Base-by-base conservation (phyloP, 108 stramenopile species). In the Ochromonas danica region DNA sequence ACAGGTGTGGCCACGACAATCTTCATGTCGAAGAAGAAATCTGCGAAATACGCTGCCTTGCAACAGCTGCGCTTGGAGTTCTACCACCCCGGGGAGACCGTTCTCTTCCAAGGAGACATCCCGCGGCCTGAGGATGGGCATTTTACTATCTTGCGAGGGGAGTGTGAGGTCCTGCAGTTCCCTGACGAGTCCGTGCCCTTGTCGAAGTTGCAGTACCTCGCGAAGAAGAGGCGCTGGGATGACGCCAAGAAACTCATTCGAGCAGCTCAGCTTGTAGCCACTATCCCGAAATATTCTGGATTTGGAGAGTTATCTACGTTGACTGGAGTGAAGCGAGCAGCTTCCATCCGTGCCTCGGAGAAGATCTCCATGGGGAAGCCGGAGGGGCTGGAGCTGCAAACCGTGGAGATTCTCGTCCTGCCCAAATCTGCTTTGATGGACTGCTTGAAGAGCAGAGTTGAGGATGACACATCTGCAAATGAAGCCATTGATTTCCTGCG, bases 281-380 rank as follows among this genome's bases (percentile, higher is more conserved):
- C 3, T 6, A 60, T 75, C 40, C 51, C 72, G 6, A 75, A 60
- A 41, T 27, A 14, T 3, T 75, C 72, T 33, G 72, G 72, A 75
- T 75, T 75, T 75, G 72, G 72, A 35, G 72, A 75, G 25, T 60
- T 75, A 25, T 75, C 72, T 14, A 75, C 72, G 3, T 57, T 75
- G 40, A 75, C 72, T 45, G 31, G 31, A 6, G 51, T 75, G 3
- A 39, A 75, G 25, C 36, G 72, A 27, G 43, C 72, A 27, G 72
- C 72, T 10, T 35, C 31, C 14, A 60, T 75, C 22, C 72, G 72
- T 10, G 35, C 31, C 31, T 67, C 63, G 17, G 14, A 3, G 6
- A 67, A 31, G 10, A 22, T 33, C 3, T 3, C 30, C 30, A 51
- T 51, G 45, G n/a, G n/a, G n/a, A n/a, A n/a, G n/a, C n/a, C n/a